Base-by-base conservation (phyloP, 768 basidiomycete species). In the Trametes cubensis region DNA sequence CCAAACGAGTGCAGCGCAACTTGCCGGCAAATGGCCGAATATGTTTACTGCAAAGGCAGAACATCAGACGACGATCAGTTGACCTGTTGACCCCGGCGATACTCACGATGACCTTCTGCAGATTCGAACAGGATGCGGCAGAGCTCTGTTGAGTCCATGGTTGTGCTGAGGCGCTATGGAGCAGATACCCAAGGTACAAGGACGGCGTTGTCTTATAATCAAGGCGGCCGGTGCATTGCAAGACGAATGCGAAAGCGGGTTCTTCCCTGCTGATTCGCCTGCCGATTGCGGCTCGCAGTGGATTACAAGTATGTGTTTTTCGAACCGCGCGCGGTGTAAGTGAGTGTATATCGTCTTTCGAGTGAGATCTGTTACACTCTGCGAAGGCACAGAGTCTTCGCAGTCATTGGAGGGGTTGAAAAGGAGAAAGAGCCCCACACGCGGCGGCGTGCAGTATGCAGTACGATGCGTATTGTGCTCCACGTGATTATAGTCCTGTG, bases 21-120 rank as follows among this genome's bases (percentile, higher is more conserved):
- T 57, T 51, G 55, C 61, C 61, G 55, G 50, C 26, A 44, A 40
- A 30, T 39, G 48, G 38, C 55, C 55, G 50, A 28, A 15, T 57
- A 47, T 17, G 34, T 62, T 23, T 6, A 38, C 55, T 52, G 26
- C 28, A 40, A 30, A 44, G 20, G 18, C 41, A 51, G 58, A 51
- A 62, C 28, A 47, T 62, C 30, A 57, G 55, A 15, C 17, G 17
- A 44, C 28, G 30, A 25, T 47, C 50, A 52, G 47, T 41, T 55
- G 54, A 46, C 44, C 8, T 51, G 38, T 20, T 18, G 30, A 47
- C 6, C 34, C 34, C 34, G 34, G 34, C 14, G 5, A 23, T 17
- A 57, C 55, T 49, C 47, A 45, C 61, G 26, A 21, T 21, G 48
- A 21, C 18, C 23, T 44, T 46, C 54, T 34, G 42, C 21, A 55